Percentiles rank a stretch among this genome's conserved stretches.
These are phyloP conservation scores for Phellopilus nigrolimitatus DNA, from an alignment of 1,284 basidiomycete genomes.

Conservation along the genomic window DNA sequence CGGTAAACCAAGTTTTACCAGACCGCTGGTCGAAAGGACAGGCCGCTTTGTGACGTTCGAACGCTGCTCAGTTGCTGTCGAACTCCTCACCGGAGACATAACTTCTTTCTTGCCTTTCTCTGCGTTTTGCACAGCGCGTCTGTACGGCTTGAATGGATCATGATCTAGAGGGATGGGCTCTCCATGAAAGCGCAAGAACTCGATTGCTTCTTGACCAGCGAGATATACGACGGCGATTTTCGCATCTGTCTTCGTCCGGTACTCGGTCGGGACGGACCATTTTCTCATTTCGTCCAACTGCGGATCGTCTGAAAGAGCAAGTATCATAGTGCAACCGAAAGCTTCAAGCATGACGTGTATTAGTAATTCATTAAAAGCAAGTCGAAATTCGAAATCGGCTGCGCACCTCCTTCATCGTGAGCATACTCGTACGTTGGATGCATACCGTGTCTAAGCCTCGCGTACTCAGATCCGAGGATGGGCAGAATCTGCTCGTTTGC, in stretches of 20 bases:
- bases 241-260: constrained; percentile 54
- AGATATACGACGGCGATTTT: constrained; percentile 47
- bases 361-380: background rate
- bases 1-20: constrained; percentile 9
- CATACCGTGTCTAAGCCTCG: constrained; percentile 35
- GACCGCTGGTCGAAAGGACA: constrained; percentile 5
- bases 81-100: background rate
- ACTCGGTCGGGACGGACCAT: constrained; percentile 45
- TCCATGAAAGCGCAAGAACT: constrained; percentile 50
- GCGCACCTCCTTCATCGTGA: constrained; percentile 45
- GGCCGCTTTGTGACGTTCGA: background rate
- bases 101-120: background rate
- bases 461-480: constrained; percentile 39
- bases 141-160: constrained; percentile 19
- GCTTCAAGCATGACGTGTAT: constrained; percentile 32
- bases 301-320: constrained; percentile 32
- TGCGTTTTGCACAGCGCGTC: background rate
- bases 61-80: background rate
- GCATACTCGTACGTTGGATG: constrained; percentile 37
- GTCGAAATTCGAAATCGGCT: constrained; percentile 5
- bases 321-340: constrained; percentile 46
- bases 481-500: constrained; percentile 42
- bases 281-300: constrained; percentile 32
- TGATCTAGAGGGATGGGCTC: constrained; percentile 35
- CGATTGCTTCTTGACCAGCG: constrained; percentile 48